Conservation (phyloP, 345 rosid genomes). For the Eucalyptus polyanthemos region DNA sequence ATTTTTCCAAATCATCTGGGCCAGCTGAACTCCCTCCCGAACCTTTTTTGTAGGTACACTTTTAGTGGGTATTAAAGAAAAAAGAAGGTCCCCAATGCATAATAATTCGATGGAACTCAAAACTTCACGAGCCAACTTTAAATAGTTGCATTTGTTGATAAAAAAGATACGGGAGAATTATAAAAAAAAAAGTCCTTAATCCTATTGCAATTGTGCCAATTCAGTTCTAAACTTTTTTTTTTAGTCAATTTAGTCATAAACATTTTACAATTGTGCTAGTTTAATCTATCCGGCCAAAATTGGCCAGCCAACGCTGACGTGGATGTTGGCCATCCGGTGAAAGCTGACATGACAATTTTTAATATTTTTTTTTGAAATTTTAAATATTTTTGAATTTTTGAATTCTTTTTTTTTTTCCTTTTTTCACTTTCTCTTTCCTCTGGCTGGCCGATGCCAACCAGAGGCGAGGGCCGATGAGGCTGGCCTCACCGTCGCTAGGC, state of each 20-base stretch:
- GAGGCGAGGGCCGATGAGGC: too few species aligned
- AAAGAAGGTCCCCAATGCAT: background rate
- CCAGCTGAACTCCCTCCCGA: background rate
- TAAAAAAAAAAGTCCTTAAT: too few species aligned
- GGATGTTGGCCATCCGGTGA: fast-evolving
- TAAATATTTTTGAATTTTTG: too few species aligned
- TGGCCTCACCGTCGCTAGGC: fast-evolving
- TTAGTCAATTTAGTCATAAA: too few species aligned
- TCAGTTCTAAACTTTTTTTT: too few species aligned
- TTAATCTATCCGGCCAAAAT: too few species aligned
- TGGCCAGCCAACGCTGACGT: fast-evolving
- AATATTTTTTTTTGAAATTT: too few species aligned
- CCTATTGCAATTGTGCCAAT: too few species aligned
- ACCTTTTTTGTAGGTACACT: background rate
- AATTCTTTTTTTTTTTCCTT: too few species aligned
- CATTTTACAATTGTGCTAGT: too few species aligned
- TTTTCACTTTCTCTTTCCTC: too few species aligned
- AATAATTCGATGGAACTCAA: background rate
- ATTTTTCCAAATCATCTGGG: background rate
- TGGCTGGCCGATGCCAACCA: fast-evolving
- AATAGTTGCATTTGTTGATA: background rate
- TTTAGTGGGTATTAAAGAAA: background rate
- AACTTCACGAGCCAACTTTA: background rate
- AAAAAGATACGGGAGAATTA: background rate
- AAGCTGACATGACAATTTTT: too few species aligned